Percentiles rank a stretch among this genome's conserved stretches.
phyloP scores from a whole-genome alignment of 2,329 filamentous ascomycete species.

The Hypoxylon sp. region DNA sequence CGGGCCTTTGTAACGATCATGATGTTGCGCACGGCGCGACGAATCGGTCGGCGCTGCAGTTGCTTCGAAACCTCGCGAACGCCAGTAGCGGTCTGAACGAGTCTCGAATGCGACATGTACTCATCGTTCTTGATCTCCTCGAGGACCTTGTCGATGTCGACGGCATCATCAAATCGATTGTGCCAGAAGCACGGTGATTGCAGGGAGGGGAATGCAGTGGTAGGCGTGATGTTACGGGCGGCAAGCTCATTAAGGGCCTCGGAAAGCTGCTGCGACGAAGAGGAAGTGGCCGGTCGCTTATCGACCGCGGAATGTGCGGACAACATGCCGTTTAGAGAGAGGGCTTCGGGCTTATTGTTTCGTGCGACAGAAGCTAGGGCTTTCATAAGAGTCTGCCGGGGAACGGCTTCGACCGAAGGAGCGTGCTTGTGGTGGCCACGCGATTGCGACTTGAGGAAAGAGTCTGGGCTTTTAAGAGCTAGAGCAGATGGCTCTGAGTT shows the following conservation, averaged over 20 bases:
- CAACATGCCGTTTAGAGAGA: slow-evolving; percentile 69
- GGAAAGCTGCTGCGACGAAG: slow-evolving; percentile 69
- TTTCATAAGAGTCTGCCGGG: slow-evolving; percentile 84
- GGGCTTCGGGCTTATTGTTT: slow-evolving; percentile 68
- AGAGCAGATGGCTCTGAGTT: slow-evolving; percentile 39
- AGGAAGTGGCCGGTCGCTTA: slow-evolving; percentile 51
- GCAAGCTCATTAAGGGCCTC: slow-evolving; percentile 65
- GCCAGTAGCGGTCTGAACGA: slow-evolving; percentile 94
- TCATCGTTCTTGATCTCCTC: slow-evolving; percentile 93
- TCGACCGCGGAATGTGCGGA: slow-evolving; percentile 52
- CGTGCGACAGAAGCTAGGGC: slow-evolving; percentile 74
- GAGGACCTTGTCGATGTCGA: slow-evolving; percentile 92
- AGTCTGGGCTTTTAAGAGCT: slow-evolving; percentile 39
- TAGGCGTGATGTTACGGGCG: slow-evolving; percentile 53
- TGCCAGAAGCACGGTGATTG: slow-evolving; percentile 98
- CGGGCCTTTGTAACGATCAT: slow-evolving; percentile 99
- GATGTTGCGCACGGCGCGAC: slow-evolving; percentile 87
- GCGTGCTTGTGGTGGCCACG: slow-evolving; percentile 57
- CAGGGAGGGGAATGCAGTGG: slow-evolving; percentile 70
- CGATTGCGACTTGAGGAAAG: slow-evolving; percentile 43
- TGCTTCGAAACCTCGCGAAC: slow-evolving; percentile 97
- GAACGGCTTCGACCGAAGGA: slow-evolving; percentile 71
- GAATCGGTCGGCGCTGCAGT: slow-evolving; percentile 89
- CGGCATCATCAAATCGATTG: slow-evolving; percentile 93
- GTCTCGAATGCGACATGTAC: slow-evolving; percentile 88